Evolutionary conservation across 2,329 filamentous ascomycete genomes (phyloP), one percentile per base, ranked within the genome.

Genomic region (Dactylonectria estremocensis): DNA sequence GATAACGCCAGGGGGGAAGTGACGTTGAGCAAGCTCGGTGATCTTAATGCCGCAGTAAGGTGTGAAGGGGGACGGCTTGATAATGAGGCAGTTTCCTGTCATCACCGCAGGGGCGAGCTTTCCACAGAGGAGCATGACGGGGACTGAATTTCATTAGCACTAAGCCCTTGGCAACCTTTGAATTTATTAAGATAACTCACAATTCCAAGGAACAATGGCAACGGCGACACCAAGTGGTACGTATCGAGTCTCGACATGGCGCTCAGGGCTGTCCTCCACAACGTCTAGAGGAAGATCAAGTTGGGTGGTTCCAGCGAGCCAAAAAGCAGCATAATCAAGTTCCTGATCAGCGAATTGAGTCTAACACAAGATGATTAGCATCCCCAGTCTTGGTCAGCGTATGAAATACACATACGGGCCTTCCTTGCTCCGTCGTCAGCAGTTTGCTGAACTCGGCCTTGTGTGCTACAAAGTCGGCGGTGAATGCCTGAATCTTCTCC

Each of bases 51-150:
- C 20, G 20, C 46, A 50, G 18, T 50, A 50, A 20, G 46, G 46
- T 2, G 46, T 50, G 46, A 50, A 50, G 22, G 46, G 46, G 2
- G 46, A 50, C 9, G 46, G 46, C 46, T 50, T 50, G 18, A 50
- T 11, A 5, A 50, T 50, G 24, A 50, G 11, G 9, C 8, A 6
- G 14, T 50, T 50, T 22, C 46, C 46, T 3, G 46, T 24, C 20
- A 50, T 13, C 5, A 24, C 5, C 9, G 46, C 46, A 22, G 46
- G 46, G 16, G 10, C 46, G 4, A 91, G 78, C 76, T 91, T 91
- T 64, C 64, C 46, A 16, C 45, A 50, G 5, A 46, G 16, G 13
- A 61, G 35, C 31, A 45, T 33, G 10, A 61, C 11, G 37, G 57
- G 57, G 35, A 54, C 50, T 54, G 22, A 18, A 18, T 14, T 18